Evolutionary conservation across 2,329 filamentous ascomycete genomes (phyloP), one percentile per base, ranked within the genome.

Genomic region (Penicillium sp.): DNA sequence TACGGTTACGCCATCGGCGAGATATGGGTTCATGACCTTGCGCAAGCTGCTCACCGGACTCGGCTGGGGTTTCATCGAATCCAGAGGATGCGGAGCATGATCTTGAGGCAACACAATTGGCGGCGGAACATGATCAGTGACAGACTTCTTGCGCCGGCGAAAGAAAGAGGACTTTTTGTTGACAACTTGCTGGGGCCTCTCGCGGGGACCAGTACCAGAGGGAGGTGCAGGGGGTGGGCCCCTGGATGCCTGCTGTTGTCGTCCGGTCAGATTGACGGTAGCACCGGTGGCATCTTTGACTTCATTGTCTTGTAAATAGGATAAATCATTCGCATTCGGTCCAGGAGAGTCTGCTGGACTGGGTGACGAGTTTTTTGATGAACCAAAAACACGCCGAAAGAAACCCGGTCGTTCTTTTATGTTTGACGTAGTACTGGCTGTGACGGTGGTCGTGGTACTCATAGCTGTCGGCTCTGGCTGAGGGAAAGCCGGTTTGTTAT

Each of bases 131-230:
- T 65, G 62, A 48, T 94, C 89, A 10, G 81, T 79, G 21, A 88
- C 68, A 4, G 90, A 95, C 76, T 91, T 94, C 78, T 97, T 97
- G 48, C 90, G 80, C 44, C 93, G 79, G 47, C 93, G 80, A 70
- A 97, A 97, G 70, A 98, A 97, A 0, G 88, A 91, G 1, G 91
- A 94, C 3, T 87, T 80, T 65, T 96, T 96, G 73, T 96, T 96
- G 56, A 87, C 86, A 36, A 96, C 70, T 29, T 66, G 68, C 18
- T 62, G 63, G 9, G 59, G 53, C 26, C 59, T 60, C 38, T 70
- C 30, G 16, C 43, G 43, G 15, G 36, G 64, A 29, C 64, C 63
- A 18, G 52, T 29, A 4, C 46, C 35, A 19, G 37, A 42, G 13
- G 57, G 39, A 34, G 56, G 50, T 20, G 37, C 43, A 11, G 44